These are phyloP conservation scores for Pyrenopolyporus hunteri DNA, from an alignment of 495 filamentous ascomycete genomes.

Conservation along the genomic window DNA sequence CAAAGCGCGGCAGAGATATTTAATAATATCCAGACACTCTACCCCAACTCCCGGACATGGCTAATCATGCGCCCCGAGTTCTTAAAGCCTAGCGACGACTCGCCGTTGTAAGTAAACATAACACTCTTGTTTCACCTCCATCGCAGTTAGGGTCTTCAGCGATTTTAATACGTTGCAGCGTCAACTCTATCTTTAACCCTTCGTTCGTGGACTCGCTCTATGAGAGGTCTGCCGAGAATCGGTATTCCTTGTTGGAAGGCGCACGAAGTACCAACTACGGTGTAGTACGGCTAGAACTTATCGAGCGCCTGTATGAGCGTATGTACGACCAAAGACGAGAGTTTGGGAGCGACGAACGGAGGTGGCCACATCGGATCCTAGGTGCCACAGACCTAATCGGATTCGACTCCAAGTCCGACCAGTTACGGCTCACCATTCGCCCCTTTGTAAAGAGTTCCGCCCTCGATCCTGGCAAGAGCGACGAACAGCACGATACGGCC, in stretches of 20 bases:
- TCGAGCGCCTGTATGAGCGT: constrained; percentile 83
- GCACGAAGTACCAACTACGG: constrained; percentile 90
- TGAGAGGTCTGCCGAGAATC: constrained; percentile 63
- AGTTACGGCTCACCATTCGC: constrained; percentile 49
- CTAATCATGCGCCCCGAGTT: constrained; percentile 81
- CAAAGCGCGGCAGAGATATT: constrained; percentile 97
- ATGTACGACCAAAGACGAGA: constrained; percentile 83
- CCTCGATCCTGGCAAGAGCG: constrained; percentile 9
- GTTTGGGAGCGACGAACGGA: constrained; percentile 65
- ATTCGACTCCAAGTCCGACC: constrained; percentile 55
- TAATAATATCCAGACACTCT: constrained; percentile 81
- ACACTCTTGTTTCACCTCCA: no score
- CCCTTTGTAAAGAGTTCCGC: constrained; percentile 41
- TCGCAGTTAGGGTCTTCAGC: no score
- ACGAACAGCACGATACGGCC: constrained; percentile 33
- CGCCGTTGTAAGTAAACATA: constrained; percentile 77
- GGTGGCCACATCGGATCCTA: constrained; percentile 83
- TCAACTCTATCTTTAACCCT: constrained; percentile 96
- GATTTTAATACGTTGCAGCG: constrained; percentile 56
- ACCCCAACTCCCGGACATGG: constrained; percentile 77
- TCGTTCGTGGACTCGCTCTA: constrained; percentile 77
- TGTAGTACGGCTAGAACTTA: constrained; percentile 84
- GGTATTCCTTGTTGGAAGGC: constrained; percentile 64
- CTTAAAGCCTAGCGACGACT: constrained; percentile 90
- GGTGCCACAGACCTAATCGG: constrained; percentile 66